phyloP scores from a whole-genome alignment of 139 green algal genomes.

The Monoraphidium neglectum region DNA sequence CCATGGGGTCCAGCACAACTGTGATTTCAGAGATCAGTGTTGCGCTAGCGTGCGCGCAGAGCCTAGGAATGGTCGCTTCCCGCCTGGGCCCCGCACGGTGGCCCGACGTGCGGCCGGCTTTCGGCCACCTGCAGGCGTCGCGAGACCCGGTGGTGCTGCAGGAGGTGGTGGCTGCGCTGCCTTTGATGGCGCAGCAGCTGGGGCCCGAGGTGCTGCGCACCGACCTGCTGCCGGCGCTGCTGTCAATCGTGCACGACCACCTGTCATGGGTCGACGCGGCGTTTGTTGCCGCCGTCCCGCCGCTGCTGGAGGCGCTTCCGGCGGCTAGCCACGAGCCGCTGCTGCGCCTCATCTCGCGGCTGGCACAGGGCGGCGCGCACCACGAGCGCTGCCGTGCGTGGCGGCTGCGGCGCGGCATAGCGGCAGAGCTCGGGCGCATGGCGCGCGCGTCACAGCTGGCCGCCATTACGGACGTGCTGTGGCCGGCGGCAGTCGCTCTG shows the following conservation, averaged over 20 bases:
- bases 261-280: constrained; percentile 23
- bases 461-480: constrained; percentile 30
- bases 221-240: constrained; percentile 36
- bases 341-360: constrained; percentile 10
- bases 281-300: constrained; percentile 24
- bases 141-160: constrained; percentile 32
- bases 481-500: constrained; percentile 46
- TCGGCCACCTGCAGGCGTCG: constrained; percentile 15
- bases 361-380: neutral
- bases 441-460: constrained; percentile 15
- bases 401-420: constrained; percentile 42
- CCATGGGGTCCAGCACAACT: constrained; percentile 19
- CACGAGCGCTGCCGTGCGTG: constrained; percentile 27
- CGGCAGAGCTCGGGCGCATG: constrained; percentile 35
- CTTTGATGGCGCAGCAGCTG: constrained; percentile 21
- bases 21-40: constrained; percentile 29
- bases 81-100: constrained; percentile 34
- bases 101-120: constrained; percentile 30
- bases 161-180: constrained; percentile 28
- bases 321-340: constrained; percentile 12
- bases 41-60: constrained; percentile 41
- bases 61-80: constrained; percentile 37
- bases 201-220: constrained; percentile 4
- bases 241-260: constrained; percentile 29
- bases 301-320: constrained; percentile 47